Evolutionary conservation across 768 basidiomycete genomes (phyloP).

Genomic region (Trametes cubensis): DNA sequence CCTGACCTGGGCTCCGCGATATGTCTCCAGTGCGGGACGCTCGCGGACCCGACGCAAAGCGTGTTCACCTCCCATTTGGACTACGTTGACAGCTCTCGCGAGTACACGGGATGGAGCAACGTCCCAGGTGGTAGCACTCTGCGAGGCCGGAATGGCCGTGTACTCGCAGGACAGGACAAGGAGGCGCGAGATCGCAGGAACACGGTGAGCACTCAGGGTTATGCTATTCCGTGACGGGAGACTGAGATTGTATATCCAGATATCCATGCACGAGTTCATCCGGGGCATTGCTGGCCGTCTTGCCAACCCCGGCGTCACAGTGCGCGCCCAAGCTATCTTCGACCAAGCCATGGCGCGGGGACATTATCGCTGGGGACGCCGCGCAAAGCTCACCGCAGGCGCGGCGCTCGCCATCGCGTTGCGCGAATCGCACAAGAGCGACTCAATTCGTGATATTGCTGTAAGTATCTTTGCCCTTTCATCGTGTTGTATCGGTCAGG

Average conservation of each 20-base stretch:
- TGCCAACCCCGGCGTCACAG: slow-evolving; percentile 58
- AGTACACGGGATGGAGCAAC: slow-evolving; percentile 35
- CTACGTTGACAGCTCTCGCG: slow-evolving; percentile 38
- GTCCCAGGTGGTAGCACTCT: slow-evolving; percentile 37
- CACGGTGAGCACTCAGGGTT: slow-evolving; percentile 43
- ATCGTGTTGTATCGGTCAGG: slow-evolving; percentile 6
- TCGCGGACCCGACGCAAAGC: slow-evolving; percentile 62
- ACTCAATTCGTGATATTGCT: slow-evolving; percentile 70
- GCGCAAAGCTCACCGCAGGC: slow-evolving; percentile 68
- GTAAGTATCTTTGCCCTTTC: slow-evolving; percentile 35
- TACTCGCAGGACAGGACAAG: slow-evolving; percentile 65
- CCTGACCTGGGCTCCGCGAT: slow-evolving; percentile 61
- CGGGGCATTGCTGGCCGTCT: slow-evolving; percentile 60
- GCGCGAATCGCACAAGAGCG: slow-evolving; percentile 69
- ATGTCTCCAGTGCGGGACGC: slow-evolving; percentile 73
- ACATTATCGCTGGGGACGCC: slow-evolving; percentile 72
- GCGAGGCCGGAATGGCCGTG: slow-evolving; percentile 57
- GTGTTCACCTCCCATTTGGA: slow-evolving; percentile 55
- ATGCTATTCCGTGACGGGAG: slow-evolving; percentile 24
- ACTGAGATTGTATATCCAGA: slow-evolving; percentile 39
- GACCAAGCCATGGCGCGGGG: slow-evolving; percentile 63
- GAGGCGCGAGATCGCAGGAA: slow-evolving; percentile 68
- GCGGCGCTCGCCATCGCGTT: slow-evolving; percentile 71
- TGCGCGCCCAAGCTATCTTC: slow-evolving; percentile 71
- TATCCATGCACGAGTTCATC: slow-evolving; percentile 66